phyloP scores from a whole-genome alignment of 2,329 filamentous ascomycete genomes.

The Arthrobotrys megalospora region DNA sequence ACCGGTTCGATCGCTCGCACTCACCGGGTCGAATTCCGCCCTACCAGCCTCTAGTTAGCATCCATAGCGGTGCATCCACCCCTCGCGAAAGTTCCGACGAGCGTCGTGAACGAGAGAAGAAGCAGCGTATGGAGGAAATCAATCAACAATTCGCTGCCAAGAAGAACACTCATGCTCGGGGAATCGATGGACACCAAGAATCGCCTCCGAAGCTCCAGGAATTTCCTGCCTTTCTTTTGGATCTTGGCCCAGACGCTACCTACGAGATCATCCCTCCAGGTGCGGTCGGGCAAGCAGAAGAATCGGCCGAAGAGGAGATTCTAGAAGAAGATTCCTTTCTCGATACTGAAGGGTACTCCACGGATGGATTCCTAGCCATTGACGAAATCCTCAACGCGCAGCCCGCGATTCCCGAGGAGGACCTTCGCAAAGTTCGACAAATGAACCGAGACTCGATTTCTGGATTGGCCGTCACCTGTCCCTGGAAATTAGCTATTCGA shows the following conservation, averaged over 20 bases:
- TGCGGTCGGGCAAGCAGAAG: not conserved
- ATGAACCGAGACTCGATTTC: conserved; percentile 43
- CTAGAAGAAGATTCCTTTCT: not conserved
- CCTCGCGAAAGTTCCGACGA: conserved; percentile 38
- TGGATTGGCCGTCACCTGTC: not conserved
- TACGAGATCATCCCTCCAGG: not conserved
- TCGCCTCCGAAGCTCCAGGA: not conserved
- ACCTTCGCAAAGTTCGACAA: conserved; percentile 25
- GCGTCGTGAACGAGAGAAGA: conserved; percentile 47
- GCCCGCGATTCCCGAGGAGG: not conserved
- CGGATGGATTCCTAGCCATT: not conserved
- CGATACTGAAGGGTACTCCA: conserved; percentile 1
- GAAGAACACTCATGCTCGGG: conserved; percentile 1
- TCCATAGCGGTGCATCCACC: not conserved
- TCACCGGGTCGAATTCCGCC: not conserved
- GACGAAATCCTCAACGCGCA: not conserved
- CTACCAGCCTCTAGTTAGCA: no score
- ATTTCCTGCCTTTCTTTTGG: not conserved
- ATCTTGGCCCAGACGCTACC: not conserved
- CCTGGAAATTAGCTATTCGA: conserved; percentile 27
- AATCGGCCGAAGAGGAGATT: not conserved
- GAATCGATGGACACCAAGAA: conserved; percentile 32
- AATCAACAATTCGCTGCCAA: conserved; percentile 16
- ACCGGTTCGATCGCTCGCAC: not conserved
- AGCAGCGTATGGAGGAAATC: conserved; percentile 49